Base-by-base conservation (phyloP, 441 rosid species). In the Populus hybrid region DNA sequence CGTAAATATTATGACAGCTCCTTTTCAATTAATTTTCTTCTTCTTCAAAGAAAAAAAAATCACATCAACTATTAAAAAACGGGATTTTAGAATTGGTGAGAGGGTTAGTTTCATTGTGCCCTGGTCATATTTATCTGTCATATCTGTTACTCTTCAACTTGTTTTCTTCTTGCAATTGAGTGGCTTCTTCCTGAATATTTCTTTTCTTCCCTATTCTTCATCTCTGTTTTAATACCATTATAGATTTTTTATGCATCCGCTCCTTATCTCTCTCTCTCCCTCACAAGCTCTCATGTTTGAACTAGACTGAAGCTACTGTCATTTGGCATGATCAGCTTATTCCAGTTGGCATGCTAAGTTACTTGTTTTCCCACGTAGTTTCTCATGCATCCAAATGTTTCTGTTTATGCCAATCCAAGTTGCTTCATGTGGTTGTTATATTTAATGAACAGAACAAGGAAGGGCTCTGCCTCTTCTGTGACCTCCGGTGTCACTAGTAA, bases 381-480 rank as follows among this genome's bases (percentile, higher is more conserved):
- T 8, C 21, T 16, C 23, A 16, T 30, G 23, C 42, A 30, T 30
- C 71, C 71, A 53, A 14, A 53, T 53, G 66, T 40, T 38, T 21
- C 24, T 70, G 50, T 70, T 24, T 21, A 10, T 36, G 30, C 36
- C 38, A 12, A 66, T 78, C 75, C 70, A 36, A 42, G 34, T 67
- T 73, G 70, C 68, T 70, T 78, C 40, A 77, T 61, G 76, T 65
- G 75, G 34, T 66, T 78, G 75, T 63, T 57, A 75, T 72, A 63
- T 73, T 79, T 79, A 65, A 53, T 82, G 72, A 81, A 74, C 90
- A 95, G 97, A 84, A 88, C 97, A 77, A 88, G 94, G 84, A 87
- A 79, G 83, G 88, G 91, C 80, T 92, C 93, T 70, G 81, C 95
- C 78, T 92, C 94, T 79, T 95, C 97, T 42, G 77, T 88, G 69